Percentiles rank a stretch among this genome's conserved stretches.
phyloP scores from a whole-genome alignment of 1,284 basidiomycete genomes.

The Moesziomyces aphidis region DNA sequence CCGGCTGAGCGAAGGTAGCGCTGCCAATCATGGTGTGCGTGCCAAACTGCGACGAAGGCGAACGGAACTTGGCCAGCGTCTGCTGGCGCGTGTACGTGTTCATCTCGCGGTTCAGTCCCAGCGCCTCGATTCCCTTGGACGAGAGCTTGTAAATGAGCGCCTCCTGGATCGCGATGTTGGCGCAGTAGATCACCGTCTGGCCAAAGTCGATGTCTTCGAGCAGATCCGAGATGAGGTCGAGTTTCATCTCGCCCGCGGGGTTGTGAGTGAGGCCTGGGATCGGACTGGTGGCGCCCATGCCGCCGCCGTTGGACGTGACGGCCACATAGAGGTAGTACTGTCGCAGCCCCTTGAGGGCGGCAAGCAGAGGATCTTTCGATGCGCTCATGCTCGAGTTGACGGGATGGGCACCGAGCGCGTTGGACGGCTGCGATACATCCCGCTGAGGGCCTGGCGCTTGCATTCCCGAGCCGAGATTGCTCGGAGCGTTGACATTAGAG shows the following conservation, averaged over 20 bases:
- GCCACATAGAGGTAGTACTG: conserved; percentile 65
- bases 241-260: conserved; percentile 94
- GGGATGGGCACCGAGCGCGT: conserved; percentile 52
- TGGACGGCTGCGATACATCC: conserved; percentile 77
- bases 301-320: conserved; percentile 72
- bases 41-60: conserved; percentile 65
- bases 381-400: conserved; percentile 49
- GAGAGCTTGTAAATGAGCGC: conserved; percentile 79
- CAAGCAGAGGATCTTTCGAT: conserved; percentile 46
- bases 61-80: conserved; percentile 82
- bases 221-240: conserved; percentile 92
- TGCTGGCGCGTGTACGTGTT: conserved; percentile 81
- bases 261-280: conserved; percentile 79
- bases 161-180: conserved; percentile 65
- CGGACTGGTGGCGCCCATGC: conserved; percentile 86
- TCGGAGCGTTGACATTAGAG: conserved; percentile 7
- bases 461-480: conserved; percentile 17
- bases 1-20: conserved; percentile 72
- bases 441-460: conserved; percentile 22
- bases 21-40: conserved; percentile 37
- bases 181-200: conserved; percentile 62
- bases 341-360: conserved; percentile 52
- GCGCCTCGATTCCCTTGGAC: conserved; percentile 83
- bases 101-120: conserved; percentile 83
- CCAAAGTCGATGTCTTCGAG: conserved; percentile 83